Percentiles rank a stretch among this genome's conserved stretches.
These are phyloP conservation scores for Pelargonium cotyledonis DNA, from an alignment of 441 rosid genomes.

Conservation along the genomic window DNA sequence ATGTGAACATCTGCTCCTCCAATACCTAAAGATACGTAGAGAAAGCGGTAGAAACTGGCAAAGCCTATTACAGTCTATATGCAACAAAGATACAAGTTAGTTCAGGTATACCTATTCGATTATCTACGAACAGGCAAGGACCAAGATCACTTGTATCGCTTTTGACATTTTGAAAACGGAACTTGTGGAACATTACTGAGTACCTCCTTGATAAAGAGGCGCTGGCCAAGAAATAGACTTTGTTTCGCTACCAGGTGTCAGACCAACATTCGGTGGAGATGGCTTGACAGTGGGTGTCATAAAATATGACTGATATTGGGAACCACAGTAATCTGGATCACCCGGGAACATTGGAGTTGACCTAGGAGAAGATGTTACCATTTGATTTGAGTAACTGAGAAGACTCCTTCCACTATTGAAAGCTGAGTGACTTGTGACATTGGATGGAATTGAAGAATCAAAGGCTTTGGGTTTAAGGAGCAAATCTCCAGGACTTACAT, in stretches of 20 bases:
- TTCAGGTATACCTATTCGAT: neutral
- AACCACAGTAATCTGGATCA: conserved; percentile 10
- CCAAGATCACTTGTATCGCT: neutral
- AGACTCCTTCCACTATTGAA: conserved; percentile 3
- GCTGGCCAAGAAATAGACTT: conserved; percentile 7
- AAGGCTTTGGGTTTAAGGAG: conserved; percentile 12
- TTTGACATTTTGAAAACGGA: neutral
- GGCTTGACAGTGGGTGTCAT: neutral
- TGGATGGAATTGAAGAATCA: conserved; percentile 7
- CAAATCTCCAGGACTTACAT: conserved; percentile 9
- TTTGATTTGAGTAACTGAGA: conserved; percentile 11
- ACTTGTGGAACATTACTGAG: neutral
- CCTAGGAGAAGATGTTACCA: conserved; percentile 7
- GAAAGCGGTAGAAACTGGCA: neutral
- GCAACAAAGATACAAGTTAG: neutral
- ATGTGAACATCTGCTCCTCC: neutral
- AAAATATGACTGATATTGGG: neutral
- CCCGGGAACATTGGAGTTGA: neutral
- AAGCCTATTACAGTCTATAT: neutral
- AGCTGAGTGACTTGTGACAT: neutral
- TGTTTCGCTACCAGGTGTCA: conserved; percentile 17
- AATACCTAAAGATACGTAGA: neutral
- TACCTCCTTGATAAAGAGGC: conserved; percentile 8
- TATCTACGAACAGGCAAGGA: neutral
- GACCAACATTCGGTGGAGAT: conserved; percentile 10